Conservation (phyloP, 1,284 basidiomycete genomes). For the Peniophora sp. region DNA sequence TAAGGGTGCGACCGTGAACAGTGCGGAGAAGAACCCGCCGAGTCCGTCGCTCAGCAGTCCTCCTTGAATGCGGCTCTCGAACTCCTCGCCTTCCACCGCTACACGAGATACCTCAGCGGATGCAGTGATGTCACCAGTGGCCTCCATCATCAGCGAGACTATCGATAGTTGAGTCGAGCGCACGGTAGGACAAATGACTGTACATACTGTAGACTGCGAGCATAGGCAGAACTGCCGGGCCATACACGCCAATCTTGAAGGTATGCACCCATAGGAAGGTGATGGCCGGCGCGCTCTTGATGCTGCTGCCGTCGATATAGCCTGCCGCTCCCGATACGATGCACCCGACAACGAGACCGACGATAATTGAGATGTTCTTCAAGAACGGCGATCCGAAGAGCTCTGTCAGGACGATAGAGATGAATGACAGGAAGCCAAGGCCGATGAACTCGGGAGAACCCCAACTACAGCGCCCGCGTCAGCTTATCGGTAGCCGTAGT, state of each 20-base stretch:
- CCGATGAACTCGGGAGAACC: conserved; percentile 79
- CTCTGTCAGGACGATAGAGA: conserved; percentile 70
- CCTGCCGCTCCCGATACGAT: conserved; percentile 72
- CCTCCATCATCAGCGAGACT: conserved; percentile 76
- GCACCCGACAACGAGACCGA: conserved; percentile 70
- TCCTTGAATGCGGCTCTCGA: conserved; percentile 79
- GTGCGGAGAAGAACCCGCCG: conserved; percentile 65
- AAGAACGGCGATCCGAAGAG: conserved; percentile 79
- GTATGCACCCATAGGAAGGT: conserved; percentile 80
- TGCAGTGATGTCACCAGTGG: conserved; percentile 83
- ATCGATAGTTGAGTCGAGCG: neutral
- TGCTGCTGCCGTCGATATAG: conserved; percentile 60
- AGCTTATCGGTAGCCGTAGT: neutral
- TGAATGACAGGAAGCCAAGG: conserved; percentile 78
- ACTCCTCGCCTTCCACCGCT: conserved; percentile 59
- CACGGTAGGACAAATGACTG: neutral
- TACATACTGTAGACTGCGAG: conserved; percentile 67
- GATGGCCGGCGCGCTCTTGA: conserved; percentile 61
- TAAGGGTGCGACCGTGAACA: conserved; percentile 76
- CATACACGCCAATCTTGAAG: conserved; percentile 75
- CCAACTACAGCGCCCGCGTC: conserved; percentile 37
- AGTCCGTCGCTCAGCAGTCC: conserved; percentile 76
- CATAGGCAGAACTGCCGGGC: conserved; percentile 78
- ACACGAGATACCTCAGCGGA: conserved; percentile 76
- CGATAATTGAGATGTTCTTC: conserved; percentile 70